Percentiles rank a stretch among this genome's conserved stretches.
phyloP scores from a whole-genome alignment of 2,329 filamentous ascomycete genomes.

The Trichoderma brevicompactum region DNA sequence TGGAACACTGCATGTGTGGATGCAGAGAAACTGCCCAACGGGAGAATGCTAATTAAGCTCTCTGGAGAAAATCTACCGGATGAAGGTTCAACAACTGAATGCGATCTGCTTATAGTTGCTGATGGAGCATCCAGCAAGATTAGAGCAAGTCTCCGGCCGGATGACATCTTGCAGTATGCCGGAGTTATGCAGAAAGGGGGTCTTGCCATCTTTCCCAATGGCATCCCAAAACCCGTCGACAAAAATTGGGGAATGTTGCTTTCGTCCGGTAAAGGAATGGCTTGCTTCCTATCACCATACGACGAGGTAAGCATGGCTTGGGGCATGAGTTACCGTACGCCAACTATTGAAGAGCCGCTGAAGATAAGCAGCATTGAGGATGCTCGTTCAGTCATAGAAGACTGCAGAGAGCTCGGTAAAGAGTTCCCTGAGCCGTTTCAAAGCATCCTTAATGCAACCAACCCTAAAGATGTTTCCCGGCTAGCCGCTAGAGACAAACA shows the following conservation, averaged over 20 bases:
- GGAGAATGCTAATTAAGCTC: constrained; percentile 35
- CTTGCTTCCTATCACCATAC: constrained; percentile 51
- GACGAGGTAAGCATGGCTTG: constrained; percentile 49
- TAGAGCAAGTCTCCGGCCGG: constrained; percentile 44
- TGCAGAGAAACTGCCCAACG: constrained; percentile 32
- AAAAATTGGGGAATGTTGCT: constrained; percentile 47
- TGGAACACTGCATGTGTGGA: constrained; percentile 33
- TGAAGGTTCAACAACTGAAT: constrained; percentile 33
- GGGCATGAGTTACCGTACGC: constrained; percentile 44
- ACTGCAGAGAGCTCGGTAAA: constrained; percentile 36
- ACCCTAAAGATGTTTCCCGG: constrained; percentile 41
- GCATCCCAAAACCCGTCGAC: constrained; percentile 41
- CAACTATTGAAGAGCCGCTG: background rate
- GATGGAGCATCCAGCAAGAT: constrained; percentile 52
- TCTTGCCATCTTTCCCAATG: constrained; percentile 42
- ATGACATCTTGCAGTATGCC: constrained; percentile 46
- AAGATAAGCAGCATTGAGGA: background rate
- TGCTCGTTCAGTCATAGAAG: background rate
- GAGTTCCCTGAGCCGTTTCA: constrained; percentile 43
- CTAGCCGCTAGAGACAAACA: constrained; percentile 48
- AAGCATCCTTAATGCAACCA: constrained; percentile 44
- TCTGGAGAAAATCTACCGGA: background rate
- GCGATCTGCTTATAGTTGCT: constrained; percentile 51
- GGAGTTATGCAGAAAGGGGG: constrained; percentile 48
- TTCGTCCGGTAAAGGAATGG: constrained; percentile 45